These are phyloP conservation scores for Xylariales sp. DNA, from an alignment of 2,329 filamentous ascomycete genomes.

Conservation along the genomic window DNA sequence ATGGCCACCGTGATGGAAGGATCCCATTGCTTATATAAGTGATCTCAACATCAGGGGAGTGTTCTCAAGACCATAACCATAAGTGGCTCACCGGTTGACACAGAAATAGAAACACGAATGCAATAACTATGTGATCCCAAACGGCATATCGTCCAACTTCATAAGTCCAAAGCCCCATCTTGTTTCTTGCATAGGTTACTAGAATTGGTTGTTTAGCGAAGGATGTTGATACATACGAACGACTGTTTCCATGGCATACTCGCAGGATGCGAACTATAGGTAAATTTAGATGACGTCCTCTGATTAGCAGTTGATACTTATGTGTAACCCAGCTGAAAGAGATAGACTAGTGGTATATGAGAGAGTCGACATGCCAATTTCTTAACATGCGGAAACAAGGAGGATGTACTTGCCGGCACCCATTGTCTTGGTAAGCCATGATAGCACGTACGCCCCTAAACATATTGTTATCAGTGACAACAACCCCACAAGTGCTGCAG, in stretches of 20 bases:
- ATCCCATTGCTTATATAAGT: constrained; percentile 34
- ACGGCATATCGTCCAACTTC: constrained; percentile 31
- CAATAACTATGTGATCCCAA: too few species aligned
- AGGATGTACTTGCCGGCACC: too few species aligned
- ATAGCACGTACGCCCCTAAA: too few species aligned
- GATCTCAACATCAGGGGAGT: neutral
- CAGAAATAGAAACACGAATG: too few species aligned
- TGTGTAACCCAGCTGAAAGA: too few species aligned
- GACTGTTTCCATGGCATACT: neutral
- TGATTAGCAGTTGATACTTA: too few species aligned
- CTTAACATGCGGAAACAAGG: too few species aligned
- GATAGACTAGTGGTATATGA: too few species aligned
- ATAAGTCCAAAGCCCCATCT: constrained; percentile 38
- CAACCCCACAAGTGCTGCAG: neutral
- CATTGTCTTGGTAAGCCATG: neutral
- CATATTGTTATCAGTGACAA: too few species aligned
- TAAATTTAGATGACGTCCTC: too few species aligned
- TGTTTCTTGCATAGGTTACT: constrained; percentile 30
- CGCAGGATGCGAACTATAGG: neutral
- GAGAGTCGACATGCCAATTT: too few species aligned
- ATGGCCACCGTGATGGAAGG: constrained; percentile 25
- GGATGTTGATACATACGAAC: neutral
- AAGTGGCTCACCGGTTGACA: too few species aligned
- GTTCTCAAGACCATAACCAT: constrained; percentile 34
- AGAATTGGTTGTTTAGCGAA: neutral